These are phyloP conservation scores for Mycosarcoma mackinlayi DNA, from an alignment of 1,284 basidiomycete genomes.

Conservation along the genomic window DNA sequence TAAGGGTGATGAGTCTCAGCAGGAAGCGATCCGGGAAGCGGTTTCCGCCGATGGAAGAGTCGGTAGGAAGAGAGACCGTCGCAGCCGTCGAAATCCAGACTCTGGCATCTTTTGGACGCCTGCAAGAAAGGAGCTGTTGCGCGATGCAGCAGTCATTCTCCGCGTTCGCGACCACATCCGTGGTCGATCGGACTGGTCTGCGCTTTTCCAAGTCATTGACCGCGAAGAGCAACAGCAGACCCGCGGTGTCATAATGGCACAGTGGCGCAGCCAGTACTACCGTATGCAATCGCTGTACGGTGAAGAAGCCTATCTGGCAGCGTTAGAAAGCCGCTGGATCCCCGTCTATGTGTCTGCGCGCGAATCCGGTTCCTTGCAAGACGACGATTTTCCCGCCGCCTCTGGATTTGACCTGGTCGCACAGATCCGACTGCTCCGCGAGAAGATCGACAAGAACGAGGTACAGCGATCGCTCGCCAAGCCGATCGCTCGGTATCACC, in stretches of 20 bases:
- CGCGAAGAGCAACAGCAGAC: constrained; percentile 72
- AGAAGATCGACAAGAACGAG: constrained; percentile 81
- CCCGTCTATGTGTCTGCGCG: constrained; percentile 79
- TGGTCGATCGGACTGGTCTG: constrained; percentile 76
- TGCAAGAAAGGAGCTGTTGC: constrained; percentile 85
- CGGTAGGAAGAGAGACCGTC: constrained; percentile 17
- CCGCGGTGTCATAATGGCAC: constrained; percentile 74
- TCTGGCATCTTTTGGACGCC: constrained; percentile 74
- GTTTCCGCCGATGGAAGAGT: neutral
- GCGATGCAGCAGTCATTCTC: constrained; percentile 84
- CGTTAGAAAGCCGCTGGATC: constrained; percentile 84
- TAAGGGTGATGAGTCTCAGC: constrained; percentile 1
- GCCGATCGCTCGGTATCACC: constrained; percentile 24
- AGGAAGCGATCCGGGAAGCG: neutral
- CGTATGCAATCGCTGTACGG: constrained; percentile 76
- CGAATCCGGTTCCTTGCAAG: constrained; percentile 77
- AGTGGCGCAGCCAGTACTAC: constrained; percentile 70
- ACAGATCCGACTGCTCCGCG: constrained; percentile 80
- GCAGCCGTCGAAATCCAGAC: constrained; percentile 19
- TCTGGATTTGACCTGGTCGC: constrained; percentile 80
- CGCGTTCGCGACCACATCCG: constrained; percentile 77
- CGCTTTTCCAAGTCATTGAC: constrained; percentile 75
- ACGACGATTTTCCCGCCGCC: constrained; percentile 77
- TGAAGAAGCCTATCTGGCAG: constrained; percentile 79
- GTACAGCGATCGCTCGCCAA: constrained; percentile 43